A percentile compares a stretch with the other conserved stretches of the same genome.
These are phyloP conservation scores for Nothopassalora personata DNA, from an alignment of 2,329 filamentous ascomycete species.

Conservation along the genomic window DNA sequence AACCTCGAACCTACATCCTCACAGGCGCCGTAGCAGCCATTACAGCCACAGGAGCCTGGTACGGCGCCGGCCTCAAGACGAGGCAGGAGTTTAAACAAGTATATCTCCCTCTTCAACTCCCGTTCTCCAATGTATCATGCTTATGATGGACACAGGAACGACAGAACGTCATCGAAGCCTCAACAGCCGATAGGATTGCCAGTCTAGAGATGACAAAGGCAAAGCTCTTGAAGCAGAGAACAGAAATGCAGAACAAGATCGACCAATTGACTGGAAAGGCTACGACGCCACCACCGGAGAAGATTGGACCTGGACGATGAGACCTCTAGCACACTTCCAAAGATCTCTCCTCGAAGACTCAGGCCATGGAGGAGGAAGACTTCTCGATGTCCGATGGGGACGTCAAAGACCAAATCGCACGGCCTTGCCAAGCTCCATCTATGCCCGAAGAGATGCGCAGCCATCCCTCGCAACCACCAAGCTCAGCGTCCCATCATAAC, in stretches of 20 bases:
- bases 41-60: slow-evolving; percentile 53
- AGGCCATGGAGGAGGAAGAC: too few relatives aligned
- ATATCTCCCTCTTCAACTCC: background rate
- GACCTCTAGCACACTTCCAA: background rate
- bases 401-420: too few relatives aligned
- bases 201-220: slow-evolving; percentile 48
- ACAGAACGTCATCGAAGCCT: slow-evolving; percentile 40
- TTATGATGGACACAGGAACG: slow-evolving; percentile 39
- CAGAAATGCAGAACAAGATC: slow-evolving; percentile 54
- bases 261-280: slow-evolving; percentile 42
- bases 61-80: slow-evolving; percentile 56
- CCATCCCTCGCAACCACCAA: too few relatives aligned
- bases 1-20: slow-evolving; percentile 47
- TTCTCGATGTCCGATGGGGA: too few relatives aligned
- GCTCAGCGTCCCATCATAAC: too few relatives aligned
- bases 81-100: slow-evolving; percentile 50
- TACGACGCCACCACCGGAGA: background rate
- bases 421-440: too few relatives aligned
- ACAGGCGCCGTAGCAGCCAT: slow-evolving; percentile 53
- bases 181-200: slow-evolving; percentile 51
- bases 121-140: background rate
- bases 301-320: slow-evolving; percentile 3
- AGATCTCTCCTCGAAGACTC: background rate
- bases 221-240: slow-evolving; percentile 48
- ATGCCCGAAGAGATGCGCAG: too few relatives aligned